Evolutionary conservation across 1,284 basidiomycete species (phyloP).

Genomic region (Trametes polyzona): DNA sequence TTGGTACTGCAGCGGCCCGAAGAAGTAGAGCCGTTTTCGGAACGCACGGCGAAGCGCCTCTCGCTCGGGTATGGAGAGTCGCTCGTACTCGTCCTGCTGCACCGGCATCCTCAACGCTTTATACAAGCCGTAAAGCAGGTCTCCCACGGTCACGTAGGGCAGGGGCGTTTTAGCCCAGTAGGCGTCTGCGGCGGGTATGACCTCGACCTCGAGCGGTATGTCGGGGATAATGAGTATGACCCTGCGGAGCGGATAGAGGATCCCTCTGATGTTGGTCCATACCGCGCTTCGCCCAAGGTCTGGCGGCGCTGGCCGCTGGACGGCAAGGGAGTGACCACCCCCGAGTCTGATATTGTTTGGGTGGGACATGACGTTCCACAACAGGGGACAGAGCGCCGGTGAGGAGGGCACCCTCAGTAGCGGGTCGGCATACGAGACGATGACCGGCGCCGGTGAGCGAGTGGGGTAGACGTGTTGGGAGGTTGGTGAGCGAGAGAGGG

Average conservation of each 20-base stretch:
- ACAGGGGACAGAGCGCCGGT: slow-evolving; percentile 7
- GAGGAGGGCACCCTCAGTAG: slow-evolving; percentile 10
- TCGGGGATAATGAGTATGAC: slow-evolving; percentile 14
- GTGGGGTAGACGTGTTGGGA: neutral
- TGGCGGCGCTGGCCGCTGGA: neutral
- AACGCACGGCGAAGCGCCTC: slow-evolving; percentile 19
- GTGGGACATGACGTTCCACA: slow-evolving; percentile 22
- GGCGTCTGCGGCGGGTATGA: slow-evolving; percentile 11
- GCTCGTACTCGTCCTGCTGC: slow-evolving; percentile 7
- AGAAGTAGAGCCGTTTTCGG: slow-evolving; percentile 11
- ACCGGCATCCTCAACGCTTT: slow-evolving; percentile 18
- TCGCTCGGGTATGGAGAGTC: slow-evolving; percentile 5
- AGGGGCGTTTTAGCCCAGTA: slow-evolving; percentile 14
- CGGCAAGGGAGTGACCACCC: slow-evolving; percentile 4
- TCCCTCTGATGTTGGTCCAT: slow-evolving; percentile 9
- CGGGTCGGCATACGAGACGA: slow-evolving; percentile 11
- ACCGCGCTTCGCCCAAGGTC: slow-evolving; percentile 20
- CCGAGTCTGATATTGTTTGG: slow-evolving; percentile 20
- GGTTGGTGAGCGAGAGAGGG: neutral
- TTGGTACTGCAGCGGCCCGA: slow-evolving; percentile 18
- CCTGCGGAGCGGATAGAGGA: slow-evolving; percentile 4
- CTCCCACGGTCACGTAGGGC: slow-evolving; percentile 26
- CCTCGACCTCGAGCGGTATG: slow-evolving; percentile 17
- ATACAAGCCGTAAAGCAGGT: slow-evolving; percentile 25
- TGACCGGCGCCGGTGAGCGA: neutral